Conservation (phyloP, 192 early-diverging fungal genomes). For the Glomus cerebriforme region DNA sequence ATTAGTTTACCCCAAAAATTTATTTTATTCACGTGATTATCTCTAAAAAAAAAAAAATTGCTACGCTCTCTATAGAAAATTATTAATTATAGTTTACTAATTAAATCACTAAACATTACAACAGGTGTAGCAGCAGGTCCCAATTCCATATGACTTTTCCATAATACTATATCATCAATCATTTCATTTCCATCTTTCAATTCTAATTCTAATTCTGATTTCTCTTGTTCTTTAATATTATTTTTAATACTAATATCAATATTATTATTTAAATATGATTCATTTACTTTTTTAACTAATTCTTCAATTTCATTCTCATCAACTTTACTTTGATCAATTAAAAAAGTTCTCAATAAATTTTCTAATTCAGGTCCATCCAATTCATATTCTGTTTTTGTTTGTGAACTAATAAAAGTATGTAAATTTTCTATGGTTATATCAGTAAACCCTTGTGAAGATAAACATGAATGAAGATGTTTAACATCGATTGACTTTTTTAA, state of each 20-base stretch:
- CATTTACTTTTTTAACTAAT: constrained; percentile 19
- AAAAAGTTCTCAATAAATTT: constrained; percentile 26
- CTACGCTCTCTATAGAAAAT: too few relatives aligned
- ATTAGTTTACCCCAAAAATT: too few relatives aligned
- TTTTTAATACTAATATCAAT: neutral
- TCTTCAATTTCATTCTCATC: constrained; percentile 35
- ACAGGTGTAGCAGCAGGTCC: constrained; percentile 45
- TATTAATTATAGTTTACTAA: neutral
- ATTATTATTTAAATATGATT: neutral
- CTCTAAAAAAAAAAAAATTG: too few relatives aligned
- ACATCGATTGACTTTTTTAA: neutral
- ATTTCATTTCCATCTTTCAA: constrained; percentile 39
- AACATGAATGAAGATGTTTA: constrained; percentile 25
- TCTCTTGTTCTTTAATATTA: constrained; percentile 26
- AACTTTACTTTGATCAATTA: constrained; percentile 34
- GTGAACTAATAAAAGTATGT: neutral
- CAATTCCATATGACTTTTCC: constrained; percentile 48
- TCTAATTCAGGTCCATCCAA: constrained; percentile 23
- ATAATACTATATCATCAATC: constrained; percentile 45
- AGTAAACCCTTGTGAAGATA: constrained; percentile 17
- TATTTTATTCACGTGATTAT: too few relatives aligned
- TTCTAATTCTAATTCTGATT: constrained; percentile 31
- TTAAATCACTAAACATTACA: constrained; percentile 9
- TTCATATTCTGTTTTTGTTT: constrained; percentile 2
- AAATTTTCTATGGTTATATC: neutral